phyloP scores from a whole-genome alignment of 768 basidiomycete species.

The Amanita inopinata region DNA sequence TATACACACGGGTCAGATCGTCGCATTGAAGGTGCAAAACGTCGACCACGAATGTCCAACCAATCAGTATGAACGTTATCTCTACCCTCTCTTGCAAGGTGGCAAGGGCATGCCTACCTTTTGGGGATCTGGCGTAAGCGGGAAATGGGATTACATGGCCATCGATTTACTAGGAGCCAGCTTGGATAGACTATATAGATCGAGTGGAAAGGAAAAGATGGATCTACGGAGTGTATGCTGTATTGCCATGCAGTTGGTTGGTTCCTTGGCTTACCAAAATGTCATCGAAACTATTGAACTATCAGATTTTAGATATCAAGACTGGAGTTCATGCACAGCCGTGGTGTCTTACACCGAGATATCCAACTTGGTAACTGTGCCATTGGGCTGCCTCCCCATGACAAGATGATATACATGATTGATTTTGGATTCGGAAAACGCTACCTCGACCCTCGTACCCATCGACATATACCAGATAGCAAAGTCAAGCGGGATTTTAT shows the following conservation, averaged over 20 bases:
- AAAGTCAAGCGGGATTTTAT: slow-evolving; percentile 63
- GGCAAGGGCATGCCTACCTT: slow-evolving; percentile 65
- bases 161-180: slow-evolving; percentile 68
- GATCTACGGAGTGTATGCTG: slow-evolving; percentile 66
- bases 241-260: slow-evolving; percentile 70
- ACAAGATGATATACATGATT: slow-evolving; percentile 67
- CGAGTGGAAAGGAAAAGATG: slow-evolving; percentile 46
- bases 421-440: slow-evolving; percentile 80
- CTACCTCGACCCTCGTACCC: slow-evolving; percentile 58
- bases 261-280: slow-evolving; percentile 15
- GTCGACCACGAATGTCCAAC: slow-evolving; percentile 68
- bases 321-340: slow-evolving; percentile 67
- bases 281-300: neutral
- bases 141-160: slow-evolving; percentile 62
- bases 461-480: slow-evolving; percentile 64
- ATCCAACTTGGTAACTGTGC: slow-evolving; percentile 75
- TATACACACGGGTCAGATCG: slow-evolving; percentile 45
- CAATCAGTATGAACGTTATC: slow-evolving; percentile 56
- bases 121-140: slow-evolving; percentile 50
- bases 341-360: slow-evolving; percentile 68
- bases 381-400: slow-evolving; percentile 48
- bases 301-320: slow-evolving; percentile 44
- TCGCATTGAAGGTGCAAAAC: slow-evolving; percentile 67
- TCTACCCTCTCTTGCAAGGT: slow-evolving; percentile 66
- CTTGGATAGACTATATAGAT: slow-evolving; percentile 51